Evolutionary conservation across 2,329 filamentous ascomycete genomes (phyloP).

Genomic region (Chrysosporium keratinophilum): DNA sequence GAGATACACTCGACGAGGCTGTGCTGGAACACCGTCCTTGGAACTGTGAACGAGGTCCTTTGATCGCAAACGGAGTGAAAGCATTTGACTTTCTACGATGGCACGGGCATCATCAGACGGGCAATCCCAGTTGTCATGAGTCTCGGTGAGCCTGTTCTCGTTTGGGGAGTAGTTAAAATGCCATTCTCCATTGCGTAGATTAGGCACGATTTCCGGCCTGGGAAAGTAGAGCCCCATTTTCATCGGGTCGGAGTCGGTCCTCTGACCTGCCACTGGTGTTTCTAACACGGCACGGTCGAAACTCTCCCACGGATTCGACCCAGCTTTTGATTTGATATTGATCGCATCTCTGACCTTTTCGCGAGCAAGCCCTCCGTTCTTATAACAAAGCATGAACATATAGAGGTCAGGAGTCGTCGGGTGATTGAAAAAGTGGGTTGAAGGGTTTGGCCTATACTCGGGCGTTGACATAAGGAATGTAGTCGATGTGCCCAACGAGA

Average conservation of each 20-base stretch:
- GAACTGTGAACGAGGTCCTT: conserved; percentile 59
- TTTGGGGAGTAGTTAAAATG: conserved; percentile 54
- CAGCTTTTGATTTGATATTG: conserved; percentile 42
- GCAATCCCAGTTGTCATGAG: conserved; percentile 44
- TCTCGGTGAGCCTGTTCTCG: conserved; percentile 45
- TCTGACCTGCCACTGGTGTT: conserved; percentile 59
- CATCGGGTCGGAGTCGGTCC: conserved; percentile 47
- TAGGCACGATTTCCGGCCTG: conserved; percentile 89
- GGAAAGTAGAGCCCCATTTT: conserved; percentile 92
- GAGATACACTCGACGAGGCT: conserved; percentile 83
- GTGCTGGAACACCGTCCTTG: conserved; percentile 54
- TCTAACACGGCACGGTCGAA: conserved; percentile 67
- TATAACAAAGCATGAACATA: conserved; percentile 99
- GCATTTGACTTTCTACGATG: conserved; percentile 90
- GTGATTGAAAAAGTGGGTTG: conserved; percentile 97
- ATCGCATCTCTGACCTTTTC: conserved; percentile 80
- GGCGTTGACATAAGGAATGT: conserved; percentile 97
- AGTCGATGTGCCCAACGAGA: conserved; percentile 86
- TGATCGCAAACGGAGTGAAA: conserved; percentile 80
- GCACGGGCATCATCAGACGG: conserved; percentile 63
- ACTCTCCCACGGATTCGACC: conserved; percentile 54
- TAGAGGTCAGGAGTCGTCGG: conserved; percentile 81
- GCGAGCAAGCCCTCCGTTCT: conserved; percentile 88
- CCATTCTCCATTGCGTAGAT: conserved; percentile 77
- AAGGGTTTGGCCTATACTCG: conserved; percentile 77